phyloP scores from a whole-genome alignment of 2,329 filamentous ascomycete species.

The Claviceps africana region DNA sequence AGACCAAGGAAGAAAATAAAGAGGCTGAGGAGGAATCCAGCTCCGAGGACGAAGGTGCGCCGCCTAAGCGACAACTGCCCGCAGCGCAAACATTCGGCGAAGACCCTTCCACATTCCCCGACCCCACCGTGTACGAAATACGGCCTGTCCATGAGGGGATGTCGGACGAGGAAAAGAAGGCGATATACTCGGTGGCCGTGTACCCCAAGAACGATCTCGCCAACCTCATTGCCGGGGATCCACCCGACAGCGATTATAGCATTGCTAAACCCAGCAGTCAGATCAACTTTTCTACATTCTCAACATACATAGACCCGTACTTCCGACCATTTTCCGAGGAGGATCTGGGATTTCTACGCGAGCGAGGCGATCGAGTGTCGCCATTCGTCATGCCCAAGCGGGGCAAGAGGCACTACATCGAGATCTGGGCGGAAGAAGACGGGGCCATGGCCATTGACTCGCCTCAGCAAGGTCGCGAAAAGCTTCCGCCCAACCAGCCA shows the following conservation, averaged over 20 bases:
- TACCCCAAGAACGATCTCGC: slow-evolving; percentile 72
- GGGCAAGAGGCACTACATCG: slow-evolving; percentile 72
- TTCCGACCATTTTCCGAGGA: slow-evolving; percentile 84
- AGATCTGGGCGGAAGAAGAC: slow-evolving; percentile 91
- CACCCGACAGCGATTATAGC: slow-evolving; percentile 91
- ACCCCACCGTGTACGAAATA: slow-evolving; percentile 92
- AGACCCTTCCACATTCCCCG: slow-evolving; percentile 78
- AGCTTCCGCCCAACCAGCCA: slow-evolving; percentile 64
- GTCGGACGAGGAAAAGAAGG: slow-evolving; percentile 70
- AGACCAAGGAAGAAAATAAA: slow-evolving; percentile 28
- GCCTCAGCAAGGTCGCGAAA: slow-evolving; percentile 45
- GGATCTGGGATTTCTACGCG: slow-evolving; percentile 81
- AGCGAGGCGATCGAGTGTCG: slow-evolving; percentile 69
- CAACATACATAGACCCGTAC: slow-evolving; percentile 83
- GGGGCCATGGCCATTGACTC: slow-evolving; percentile 62
- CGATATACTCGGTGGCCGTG: slow-evolving; percentile 73
- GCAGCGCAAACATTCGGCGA: slow-evolving; percentile 83
- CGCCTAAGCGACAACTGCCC: slow-evolving; percentile 49
- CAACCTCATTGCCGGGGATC: slow-evolving; percentile 74
- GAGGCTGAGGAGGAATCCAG: slow-evolving; percentile 32
- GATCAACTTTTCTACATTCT: slow-evolving; percentile 85
- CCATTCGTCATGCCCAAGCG: slow-evolving; percentile 80
- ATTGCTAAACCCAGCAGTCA: slow-evolving; percentile 87
- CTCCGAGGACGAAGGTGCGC: slow-evolving; percentile 45
- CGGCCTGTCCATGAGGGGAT: slow-evolving; percentile 59